Conservation (phyloP, 2,329 filamentous ascomycete genomes). For the Acrocalymma vagum region DNA sequence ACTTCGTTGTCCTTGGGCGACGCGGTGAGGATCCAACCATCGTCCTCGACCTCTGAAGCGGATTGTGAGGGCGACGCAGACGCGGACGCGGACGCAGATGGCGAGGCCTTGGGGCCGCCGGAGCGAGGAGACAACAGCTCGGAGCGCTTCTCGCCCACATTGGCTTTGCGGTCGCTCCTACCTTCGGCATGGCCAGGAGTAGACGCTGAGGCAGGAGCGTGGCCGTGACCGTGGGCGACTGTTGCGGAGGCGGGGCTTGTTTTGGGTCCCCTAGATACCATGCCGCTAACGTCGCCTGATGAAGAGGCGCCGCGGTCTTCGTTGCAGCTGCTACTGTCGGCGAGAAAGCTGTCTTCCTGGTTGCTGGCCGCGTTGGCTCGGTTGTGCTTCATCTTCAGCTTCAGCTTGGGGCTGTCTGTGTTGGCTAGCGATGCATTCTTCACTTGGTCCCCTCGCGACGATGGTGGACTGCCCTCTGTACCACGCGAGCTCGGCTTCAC, state of each 20-base stretch:
- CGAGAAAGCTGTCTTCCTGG: slow-evolving; percentile 59
- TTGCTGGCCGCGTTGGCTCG: slow-evolving; percentile 26
- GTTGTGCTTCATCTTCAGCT: slow-evolving; percentile 50
- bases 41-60: slow-evolving; percentile 47
- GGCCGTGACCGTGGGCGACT: slow-evolving; percentile 25
- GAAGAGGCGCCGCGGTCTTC: slow-evolving; percentile 52
- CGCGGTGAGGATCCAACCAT: slow-evolving; percentile 47
- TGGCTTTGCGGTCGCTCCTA: slow-evolving; percentile 30
- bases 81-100: slow-evolving; percentile 20
- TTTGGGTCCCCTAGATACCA: slow-evolving; percentile 37
- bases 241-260: slow-evolving; percentile 39
- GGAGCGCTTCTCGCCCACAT: slow-evolving; percentile 30
- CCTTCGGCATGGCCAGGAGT: slow-evolving; percentile 23
- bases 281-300: slow-evolving; percentile 31
- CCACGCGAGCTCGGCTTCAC: slow-evolving; percentile 60
- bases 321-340: slow-evolving; percentile 62
- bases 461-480: slow-evolving; percentile 30
- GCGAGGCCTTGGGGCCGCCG: slow-evolving; percentile 12
- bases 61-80: slow-evolving; percentile 31
- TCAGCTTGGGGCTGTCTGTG: slow-evolving; percentile 46
- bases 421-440: slow-evolving; percentile 29
- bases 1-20: slow-evolving; percentile 33
- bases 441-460: slow-evolving; percentile 35
- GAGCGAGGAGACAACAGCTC: slow-evolving; percentile 33
- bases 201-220: too few relatives aligned